Percentiles rank a stretch among this genome's conserved stretches.
phyloP scores from a whole-genome alignment of 2,329 filamentous ascomycete species.

The Botrytis medusae region DNA sequence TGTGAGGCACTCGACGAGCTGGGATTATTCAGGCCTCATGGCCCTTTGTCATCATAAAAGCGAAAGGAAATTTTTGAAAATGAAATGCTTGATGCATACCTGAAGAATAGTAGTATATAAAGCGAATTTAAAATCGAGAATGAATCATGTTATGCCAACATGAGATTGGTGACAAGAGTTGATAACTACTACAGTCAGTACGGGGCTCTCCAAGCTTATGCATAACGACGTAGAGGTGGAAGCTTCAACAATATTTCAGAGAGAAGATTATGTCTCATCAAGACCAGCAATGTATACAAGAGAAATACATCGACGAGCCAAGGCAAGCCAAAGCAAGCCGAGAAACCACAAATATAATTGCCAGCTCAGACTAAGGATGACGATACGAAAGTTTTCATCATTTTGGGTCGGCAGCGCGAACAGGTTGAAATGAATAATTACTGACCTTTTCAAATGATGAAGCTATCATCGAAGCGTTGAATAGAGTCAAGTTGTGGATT shows the following conservation, averaged over 20 bases:
- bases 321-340: constrained; percentile 40
- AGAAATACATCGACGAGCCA: constrained; percentile 26
- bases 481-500: background rate
- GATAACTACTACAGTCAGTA: constrained; percentile 6
- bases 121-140: background rate
- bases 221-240: background rate
- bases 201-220: background rate
- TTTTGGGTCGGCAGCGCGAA: constrained; percentile 40
- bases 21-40: constrained; percentile 93
- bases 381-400: constrained; percentile 89
- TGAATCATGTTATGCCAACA: background rate
- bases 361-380: constrained; percentile 92
- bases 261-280: constrained; percentile 56
- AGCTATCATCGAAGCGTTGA: background rate
- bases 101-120: background rate
- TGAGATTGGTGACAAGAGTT: background rate
- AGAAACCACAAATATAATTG: constrained; percentile 37
- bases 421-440: constrained; percentile 11
- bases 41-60: constrained; percentile 97
- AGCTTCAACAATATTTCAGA: constrained; percentile 42
- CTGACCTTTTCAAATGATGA: constrained; percentile 17
- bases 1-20: constrained; percentile 96
- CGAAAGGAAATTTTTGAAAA: constrained; percentile 5
- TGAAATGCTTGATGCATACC: constrained; percentile 4
- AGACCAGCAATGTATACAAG: constrained; percentile 40